Evolutionary conservation across 1,284 basidiomycete genomes (phyloP), one percentile per base, ranked within the genome.

Genomic region (Cutaneotrichosporon spelunceum): DNA sequence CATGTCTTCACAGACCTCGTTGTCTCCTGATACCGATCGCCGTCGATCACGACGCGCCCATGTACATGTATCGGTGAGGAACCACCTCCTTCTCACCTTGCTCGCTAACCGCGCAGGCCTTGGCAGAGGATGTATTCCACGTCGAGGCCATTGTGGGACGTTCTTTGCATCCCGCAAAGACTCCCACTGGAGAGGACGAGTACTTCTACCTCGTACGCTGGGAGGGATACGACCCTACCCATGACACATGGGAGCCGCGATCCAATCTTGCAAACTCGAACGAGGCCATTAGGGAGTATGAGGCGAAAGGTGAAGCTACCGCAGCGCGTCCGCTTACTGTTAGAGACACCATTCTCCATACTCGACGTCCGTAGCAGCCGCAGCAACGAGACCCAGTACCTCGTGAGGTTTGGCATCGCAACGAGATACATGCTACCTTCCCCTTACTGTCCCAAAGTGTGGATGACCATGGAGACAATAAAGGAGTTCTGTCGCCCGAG

Each of bases 201-300:
- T 55, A 72, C 50, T 65, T 84, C 63, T 87, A 84, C 64, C 69
- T 81, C 45, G 84, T 88, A 4, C 78, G 82, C 59, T 88, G 87
- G 87, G 75, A 80, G 50, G 86, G 86, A 0, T 88, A 87, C 68
- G 67, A 80, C 0, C 80, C 82, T 2, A 73, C 78, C 1, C 83
- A 86, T 44, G 84, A 84, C 42, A 86, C 86, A 21, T 88, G 87
- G 87, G 86, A 88, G 70, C 81, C 81, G 23, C 82, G 81, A 65
- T 67, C 66, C 3, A 78, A 75, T 24, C 74, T 88, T 24, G 27
- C 26, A 69, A 66, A 13, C 5, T 29, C 24, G 10, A 30, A 19
- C 8, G 21, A 50, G 16, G 48, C 48, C 9, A n/a, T 50, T 6
- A 50, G 27, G 48, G 48, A 27, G 14, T 16, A 19, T 27, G 52